phyloP scores from a whole-genome alignment of 257 asterid genomes.

The Solanum rostratum region DNA sequence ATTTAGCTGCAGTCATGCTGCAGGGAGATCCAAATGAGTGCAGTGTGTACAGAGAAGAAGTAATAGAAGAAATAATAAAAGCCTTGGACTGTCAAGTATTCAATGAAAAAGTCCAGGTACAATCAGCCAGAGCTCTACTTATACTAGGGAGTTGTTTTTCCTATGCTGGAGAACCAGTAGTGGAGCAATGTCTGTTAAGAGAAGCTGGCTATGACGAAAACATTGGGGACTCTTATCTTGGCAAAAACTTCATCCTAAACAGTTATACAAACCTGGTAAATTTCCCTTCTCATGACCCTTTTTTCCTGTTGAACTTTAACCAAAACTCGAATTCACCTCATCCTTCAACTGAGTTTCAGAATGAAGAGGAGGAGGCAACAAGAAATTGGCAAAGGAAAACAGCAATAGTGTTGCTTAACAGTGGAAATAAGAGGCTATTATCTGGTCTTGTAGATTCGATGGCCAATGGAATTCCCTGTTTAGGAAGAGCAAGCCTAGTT shows the following conservation, averaged over 20 bases:
- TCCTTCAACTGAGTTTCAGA: slow-evolving; percentile 16
- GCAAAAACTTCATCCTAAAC: not conserved
- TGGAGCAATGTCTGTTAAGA: slow-evolving; percentile 53
- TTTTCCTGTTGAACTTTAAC: not conserved
- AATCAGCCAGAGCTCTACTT: slow-evolving; percentile 44
- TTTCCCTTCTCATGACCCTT: not conserved
- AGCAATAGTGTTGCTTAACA: slow-evolving; percentile 33
- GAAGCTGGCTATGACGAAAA: slow-evolving; percentile 39
- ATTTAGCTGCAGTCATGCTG: slow-evolving; percentile 5
- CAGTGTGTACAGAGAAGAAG: slow-evolving; percentile 74
- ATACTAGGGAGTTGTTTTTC: slow-evolving; percentile 73
- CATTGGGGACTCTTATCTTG: slow-evolving; percentile 8
- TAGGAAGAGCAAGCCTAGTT: slow-evolving; percentile 65
- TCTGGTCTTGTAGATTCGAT: slow-evolving; percentile 49
- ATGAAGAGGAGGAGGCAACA: slow-evolving; percentile 31
- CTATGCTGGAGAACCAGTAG: slow-evolving; percentile 45
- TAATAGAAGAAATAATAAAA: slow-evolving; percentile 44
- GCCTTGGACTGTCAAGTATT: slow-evolving; percentile 40
- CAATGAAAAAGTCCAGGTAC: slow-evolving; percentile 45
- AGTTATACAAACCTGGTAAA: slow-evolving; percentile 23
- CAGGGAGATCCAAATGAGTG: slow-evolving; percentile 47
- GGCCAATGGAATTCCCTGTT: slow-evolving; percentile 53
- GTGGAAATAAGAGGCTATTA: slow-evolving; percentile 34
- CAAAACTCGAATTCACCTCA: not conserved
- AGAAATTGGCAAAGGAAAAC: slow-evolving; percentile 47